phyloP scores from a whole-genome alignment of 1,284 basidiomycete genomes.

The Spongiforma sp. region DNA sequence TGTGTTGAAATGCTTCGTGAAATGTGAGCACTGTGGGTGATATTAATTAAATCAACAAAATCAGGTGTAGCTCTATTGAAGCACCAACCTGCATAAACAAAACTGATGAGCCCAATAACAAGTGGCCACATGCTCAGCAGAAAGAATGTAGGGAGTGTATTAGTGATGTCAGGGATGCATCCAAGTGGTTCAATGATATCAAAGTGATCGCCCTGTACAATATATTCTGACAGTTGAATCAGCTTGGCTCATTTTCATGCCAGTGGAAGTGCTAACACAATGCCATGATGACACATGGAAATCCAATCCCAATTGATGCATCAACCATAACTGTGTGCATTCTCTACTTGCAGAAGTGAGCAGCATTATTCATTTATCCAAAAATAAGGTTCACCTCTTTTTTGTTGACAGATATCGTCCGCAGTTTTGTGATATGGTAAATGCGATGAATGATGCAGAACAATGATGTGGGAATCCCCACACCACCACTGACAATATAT shows the following conservation, averaged over 20 bases:
- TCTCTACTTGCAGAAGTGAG: conserved; percentile 33
- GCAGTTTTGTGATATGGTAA: conserved; percentile 50
- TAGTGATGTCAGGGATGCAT: conserved; percentile 38
- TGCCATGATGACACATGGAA: conserved; percentile 43
- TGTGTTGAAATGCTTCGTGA: conserved; percentile 31
- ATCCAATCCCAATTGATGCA: conserved; percentile 20
- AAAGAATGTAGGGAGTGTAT: conserved; percentile 32
- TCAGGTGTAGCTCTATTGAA: not conserved
- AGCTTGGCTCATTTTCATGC: too few species aligned
- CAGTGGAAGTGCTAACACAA: conserved; percentile 37
- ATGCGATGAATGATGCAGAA: conserved; percentile 54
- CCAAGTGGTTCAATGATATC: conserved; percentile 44
- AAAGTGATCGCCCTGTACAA: conserved; percentile 44
- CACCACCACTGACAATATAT: conserved; percentile 37
- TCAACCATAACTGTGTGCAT: conserved; percentile 35
- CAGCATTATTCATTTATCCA: not conserved
- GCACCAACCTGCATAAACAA: conserved; percentile 29
- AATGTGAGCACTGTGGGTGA: conserved; percentile 37
- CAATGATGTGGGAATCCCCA: conserved; percentile 58
- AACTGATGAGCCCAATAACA: conserved; percentile 31
- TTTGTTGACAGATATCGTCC: conserved; percentile 25
- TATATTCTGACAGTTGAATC: not conserved
- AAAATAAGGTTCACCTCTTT: conserved; percentile 9
- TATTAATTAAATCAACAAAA: not conserved
- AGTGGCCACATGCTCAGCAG: conserved; percentile 31